Evolutionary conservation across 257 asterid species (phyloP).

Genomic region (Apocynum venetum): DNA sequence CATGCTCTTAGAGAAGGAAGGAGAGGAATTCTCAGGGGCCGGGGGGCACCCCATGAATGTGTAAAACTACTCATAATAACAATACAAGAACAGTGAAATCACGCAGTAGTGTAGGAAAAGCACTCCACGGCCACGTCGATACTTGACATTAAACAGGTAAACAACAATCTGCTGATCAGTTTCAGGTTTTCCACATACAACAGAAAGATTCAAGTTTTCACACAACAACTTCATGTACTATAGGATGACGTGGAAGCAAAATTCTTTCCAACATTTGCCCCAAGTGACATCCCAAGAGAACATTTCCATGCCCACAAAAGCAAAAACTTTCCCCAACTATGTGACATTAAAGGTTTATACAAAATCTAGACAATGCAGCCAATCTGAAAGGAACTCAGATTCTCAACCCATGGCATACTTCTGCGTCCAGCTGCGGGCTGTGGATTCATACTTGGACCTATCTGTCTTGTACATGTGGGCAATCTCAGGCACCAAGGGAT

Average conservation of each 20-base stretch:
- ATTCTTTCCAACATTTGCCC: background rate
- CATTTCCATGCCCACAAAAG: background rate
- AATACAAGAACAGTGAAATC: no score
- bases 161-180: background rate
- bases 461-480: slow-evolving; percentile 95
- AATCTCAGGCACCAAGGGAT: slow-evolving; percentile 83
- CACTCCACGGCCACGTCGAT: background rate
- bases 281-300: background rate
- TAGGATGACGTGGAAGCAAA: background rate
- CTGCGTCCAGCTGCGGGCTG: slow-evolving; percentile 94
- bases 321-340: background rate
- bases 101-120: background rate
- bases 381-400: background rate
- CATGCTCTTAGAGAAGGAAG: no score
- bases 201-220: background rate
- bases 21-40: no score
- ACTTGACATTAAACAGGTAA: background rate
- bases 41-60: no score
- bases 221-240: background rate
- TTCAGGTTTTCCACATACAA: background rate
- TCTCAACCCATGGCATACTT: slow-evolving; percentile 78
- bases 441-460: slow-evolving; percentile 69
- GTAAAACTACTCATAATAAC: no score
- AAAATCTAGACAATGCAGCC: background rate
- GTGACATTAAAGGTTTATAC: background rate